Evolutionary conservation across 805 yeast genomes (phyloP).

Genomic region (Candida boidinii): DNA sequence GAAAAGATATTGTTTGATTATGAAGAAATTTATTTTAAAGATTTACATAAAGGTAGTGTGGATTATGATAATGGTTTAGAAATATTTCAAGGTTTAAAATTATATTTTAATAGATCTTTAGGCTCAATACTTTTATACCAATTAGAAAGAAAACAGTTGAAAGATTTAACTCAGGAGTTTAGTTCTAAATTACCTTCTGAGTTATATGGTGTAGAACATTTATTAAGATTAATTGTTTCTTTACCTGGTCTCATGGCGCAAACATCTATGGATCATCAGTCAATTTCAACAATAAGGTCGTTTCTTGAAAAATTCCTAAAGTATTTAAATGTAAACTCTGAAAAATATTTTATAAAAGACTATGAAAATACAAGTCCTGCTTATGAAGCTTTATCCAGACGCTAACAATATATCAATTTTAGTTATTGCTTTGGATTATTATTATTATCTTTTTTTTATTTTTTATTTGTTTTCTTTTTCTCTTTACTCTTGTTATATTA

Average conservation of each 20-base stretch:
- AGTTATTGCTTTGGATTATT: constrained; percentile 5
- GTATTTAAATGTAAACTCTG: constrained; percentile 39
- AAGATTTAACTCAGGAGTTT: constrained; percentile 32
- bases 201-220: constrained; percentile 75
- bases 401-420: not conserved
- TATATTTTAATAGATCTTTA: constrained; percentile 68
- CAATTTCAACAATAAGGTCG: constrained; percentile 44
- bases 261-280: constrained; percentile 73
- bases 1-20: constrained; percentile 48
- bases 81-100: constrained; percentile 56
- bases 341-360: constrained; percentile 25
- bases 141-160: constrained; percentile 68
- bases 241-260: constrained; percentile 79
- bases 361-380: constrained; percentile 46
- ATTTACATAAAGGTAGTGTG: constrained; percentile 39
- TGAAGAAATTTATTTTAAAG: constrained; percentile 21
- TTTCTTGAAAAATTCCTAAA: constrained; percentile 47
- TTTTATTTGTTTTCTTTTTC: too few relatives aligned
- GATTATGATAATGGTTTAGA: constrained; percentile 49
- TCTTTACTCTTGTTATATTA: too few relatives aligned
- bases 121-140: constrained; percentile 65
- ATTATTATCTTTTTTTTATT: constrained; percentile 4
- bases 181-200: constrained; percentile 19
- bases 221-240: constrained; percentile 66
- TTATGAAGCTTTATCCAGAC: constrained; percentile 29